Base-by-base conservation (phyloP, 164 flowering plant species). In the Euptelea pleiosperma region DNA sequence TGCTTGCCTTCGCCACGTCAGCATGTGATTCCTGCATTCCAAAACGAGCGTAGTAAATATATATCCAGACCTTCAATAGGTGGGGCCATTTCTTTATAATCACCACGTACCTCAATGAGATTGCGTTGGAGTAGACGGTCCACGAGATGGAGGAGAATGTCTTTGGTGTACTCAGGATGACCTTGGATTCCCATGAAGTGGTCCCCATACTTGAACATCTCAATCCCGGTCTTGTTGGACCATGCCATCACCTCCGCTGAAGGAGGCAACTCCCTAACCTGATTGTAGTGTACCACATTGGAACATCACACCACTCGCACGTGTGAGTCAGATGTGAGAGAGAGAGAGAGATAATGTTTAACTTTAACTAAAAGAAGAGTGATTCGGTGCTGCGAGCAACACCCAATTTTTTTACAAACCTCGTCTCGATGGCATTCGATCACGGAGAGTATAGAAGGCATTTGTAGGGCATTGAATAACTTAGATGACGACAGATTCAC, bases 141-240 rank as follows among this genome's bases (percentile, higher is more conserved):
- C 3, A 83, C 65, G 2, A 89, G 73, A 63, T 80, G 72, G 42
- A 70, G 42, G n/a, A 89, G 82, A 49, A 89, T 83, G 79, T 82
- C 94, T 16, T 73, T 75, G 51, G 75, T 80, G 80, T 87, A 89
- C 69, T 89, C 97, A 2, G 97, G 97, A 42, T 87, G 97, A 28
- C 97, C 97, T 61, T 89, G 97, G 41, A 89, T 80, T 55, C 94
- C 97, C 87, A 89, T 76, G 16, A 82, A 73, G 68, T 89, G 87
- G 49, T 83, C 85, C 0, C 85, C 88, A 56, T 67, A 78, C 55
- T 47, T 57, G 29, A 82, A 87, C 84, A 87, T 80, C 72, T 89
- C 97, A 1, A 87, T 58, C 21, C 77, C 73, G 0, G 94, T 89
- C 61, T 77, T 79, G 4, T 75, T 77, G 0, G 94, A 89, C 75